Conservation (phyloP, 306 rosid genomes). For the Glycine tomentella region DNA sequence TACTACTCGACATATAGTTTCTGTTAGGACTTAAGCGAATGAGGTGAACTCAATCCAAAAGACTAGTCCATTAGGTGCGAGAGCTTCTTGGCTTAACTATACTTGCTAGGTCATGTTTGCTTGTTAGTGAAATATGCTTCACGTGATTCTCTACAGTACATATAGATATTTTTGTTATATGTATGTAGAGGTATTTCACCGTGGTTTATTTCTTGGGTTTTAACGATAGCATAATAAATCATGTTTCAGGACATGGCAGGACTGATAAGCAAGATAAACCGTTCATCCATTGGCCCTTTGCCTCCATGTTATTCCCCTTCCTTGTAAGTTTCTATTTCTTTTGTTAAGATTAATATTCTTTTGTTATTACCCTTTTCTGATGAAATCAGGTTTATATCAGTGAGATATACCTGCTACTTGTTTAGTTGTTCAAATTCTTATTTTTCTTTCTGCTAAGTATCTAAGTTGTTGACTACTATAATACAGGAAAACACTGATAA, state of each 20-base stretch:
- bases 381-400: slow-evolving; percentile 21
- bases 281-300: slow-evolving; percentile 95
- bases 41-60: too few species aligned
- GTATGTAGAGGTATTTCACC: slow-evolving; percentile 6
- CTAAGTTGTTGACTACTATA: slow-evolving; percentile 32
- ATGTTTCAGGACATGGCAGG: slow-evolving; percentile 98
- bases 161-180: not conserved
- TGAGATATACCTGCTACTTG: slow-evolving; percentile 4
- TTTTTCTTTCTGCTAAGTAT: slow-evolving; percentile 37
- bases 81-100: too few species aligned
- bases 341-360: slow-evolving; percentile 39
- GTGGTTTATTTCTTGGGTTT: slow-evolving; percentile 30
- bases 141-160: slow-evolving; percentile 19
- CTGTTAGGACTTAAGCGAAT: too few species aligned
- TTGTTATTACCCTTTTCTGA: slow-evolving; percentile 21
- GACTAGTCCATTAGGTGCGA: too few species aligned
- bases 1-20: slow-evolving; percentile 12
- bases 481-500: slow-evolving; percentile 93
- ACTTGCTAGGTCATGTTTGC: slow-evolving; percentile 3
- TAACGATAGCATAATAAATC: slow-evolving; percentile 41
- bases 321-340: slow-evolving; percentile 66
- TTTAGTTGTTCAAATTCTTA: not conserved
- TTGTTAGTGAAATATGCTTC: slow-evolving; percentile 33
- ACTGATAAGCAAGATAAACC: slow-evolving; percentile 94
- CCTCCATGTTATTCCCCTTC: slow-evolving; percentile 96